Evolutionary conservation across 169 alveolate species (phyloP), one percentile per base, ranked within the genome.

Genomic region (Cryptosporidium sp.): DNA sequence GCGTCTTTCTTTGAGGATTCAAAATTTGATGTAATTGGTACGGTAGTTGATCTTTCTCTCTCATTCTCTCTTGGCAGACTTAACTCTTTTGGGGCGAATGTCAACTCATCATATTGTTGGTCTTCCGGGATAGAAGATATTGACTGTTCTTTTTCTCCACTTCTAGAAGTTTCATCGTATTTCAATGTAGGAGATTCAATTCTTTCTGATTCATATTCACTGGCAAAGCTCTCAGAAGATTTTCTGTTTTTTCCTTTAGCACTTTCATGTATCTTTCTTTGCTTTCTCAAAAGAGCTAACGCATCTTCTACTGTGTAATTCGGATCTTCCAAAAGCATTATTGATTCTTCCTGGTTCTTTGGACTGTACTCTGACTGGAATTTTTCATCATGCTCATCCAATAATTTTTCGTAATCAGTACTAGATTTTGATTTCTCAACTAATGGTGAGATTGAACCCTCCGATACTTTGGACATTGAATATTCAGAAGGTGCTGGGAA

Each of bases 301-400:
- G 86, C 86, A 60, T 73, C 86, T 2, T 73, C 86, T 0, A 73
- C 86, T 33, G 86, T 73, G 52, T 73, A 73, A 39, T 73, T 45
- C 31, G 69, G 67, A 51, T 65, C 72, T 0, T 71, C 85, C 31
- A 31, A 21, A 35, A 71, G 48, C 85, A 71, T 35, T 16, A 51
- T n/a, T 0, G 85, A 71, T n/a, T 31, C 85, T 51, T 71, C 85
- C 21, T 35, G 85, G 26, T 35, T 18, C 61, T 51, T 51, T 51
- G 84, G 84, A 21, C 65, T 69, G 37, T 69, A 69, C 2, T 72
- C 69, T 1, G 45, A 29, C 45, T 21, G 53, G 33, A 8, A 29
- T 53, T 12, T 23, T 29, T 2, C 39, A 2, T 52, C 45, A 18
- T 31, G 23, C 1, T 72, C 85, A 1, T 51, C 70, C 45, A 52